Conservation (phyloP, 148 eudicot genomes). For the Vaccinium myrtillus region DNA sequence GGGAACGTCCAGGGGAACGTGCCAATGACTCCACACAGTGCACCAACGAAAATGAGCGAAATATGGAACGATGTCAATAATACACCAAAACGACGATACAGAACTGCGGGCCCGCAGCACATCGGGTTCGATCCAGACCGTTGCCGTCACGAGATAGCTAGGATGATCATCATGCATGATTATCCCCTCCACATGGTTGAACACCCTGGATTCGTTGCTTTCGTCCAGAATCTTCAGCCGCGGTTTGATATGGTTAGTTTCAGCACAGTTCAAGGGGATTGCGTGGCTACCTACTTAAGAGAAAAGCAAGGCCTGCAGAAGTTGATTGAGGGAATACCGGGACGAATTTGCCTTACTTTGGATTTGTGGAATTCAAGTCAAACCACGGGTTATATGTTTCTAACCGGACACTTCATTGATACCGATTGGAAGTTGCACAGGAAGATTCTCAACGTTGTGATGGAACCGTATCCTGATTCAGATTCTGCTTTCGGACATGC, state of each 20-base stretch:
- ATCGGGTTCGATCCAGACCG: constrained; percentile 61
- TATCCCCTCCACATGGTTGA: constrained; percentile 79
- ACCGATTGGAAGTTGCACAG: constrained; percentile 71
- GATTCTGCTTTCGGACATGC: constrained; percentile 81
- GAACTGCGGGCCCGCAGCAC: constrained; percentile 38
- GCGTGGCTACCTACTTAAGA: constrained; percentile 60
- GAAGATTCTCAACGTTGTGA: constrained; percentile 72
- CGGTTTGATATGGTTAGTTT: constrained; percentile 64
- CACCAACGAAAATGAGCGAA: constrained; percentile 42
- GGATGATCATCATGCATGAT: constrained; percentile 73
- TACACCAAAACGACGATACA: constrained; percentile 44
- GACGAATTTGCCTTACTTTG: constrained; percentile 59
- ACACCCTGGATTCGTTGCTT: constrained; percentile 61
- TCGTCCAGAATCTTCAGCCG: constrained; percentile 61
- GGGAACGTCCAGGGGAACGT: constrained; percentile 39
- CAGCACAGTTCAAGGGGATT: constrained; percentile 59
- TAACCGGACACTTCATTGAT: constrained; percentile 70
- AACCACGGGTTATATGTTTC: constrained; percentile 58
- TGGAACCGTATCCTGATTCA: constrained; percentile 84
- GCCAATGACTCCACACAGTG: constrained; percentile 33
- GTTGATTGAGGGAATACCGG: constrained; percentile 59
- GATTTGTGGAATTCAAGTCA: constrained; percentile 66
- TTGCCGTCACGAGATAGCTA: constrained; percentile 65
- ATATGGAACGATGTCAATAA: constrained; percentile 22
- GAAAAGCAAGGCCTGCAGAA: constrained; percentile 65